Evolutionary conservation across 371 early-diverging fungal species (phyloP).

Genomic region (Mucor indicus): DNA sequence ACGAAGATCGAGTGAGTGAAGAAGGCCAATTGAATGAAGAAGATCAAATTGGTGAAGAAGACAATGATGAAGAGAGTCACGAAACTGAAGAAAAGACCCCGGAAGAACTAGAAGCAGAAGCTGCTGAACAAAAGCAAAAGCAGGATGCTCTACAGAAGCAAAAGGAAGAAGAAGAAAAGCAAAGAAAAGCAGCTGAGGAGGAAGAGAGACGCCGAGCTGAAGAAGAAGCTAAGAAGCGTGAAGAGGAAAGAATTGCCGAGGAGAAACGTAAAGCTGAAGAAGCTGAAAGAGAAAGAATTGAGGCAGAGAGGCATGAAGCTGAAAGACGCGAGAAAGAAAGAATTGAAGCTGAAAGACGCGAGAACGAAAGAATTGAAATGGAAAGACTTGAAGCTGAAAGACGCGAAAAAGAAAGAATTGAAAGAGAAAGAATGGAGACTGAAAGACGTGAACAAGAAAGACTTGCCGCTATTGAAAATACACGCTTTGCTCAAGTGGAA

Average conservation of each 20-base stretch:
- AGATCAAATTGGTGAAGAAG: constrained; percentile 6
- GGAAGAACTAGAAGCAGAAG: background rate
- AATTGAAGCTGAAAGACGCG: background rate
- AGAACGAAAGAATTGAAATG: background rate
- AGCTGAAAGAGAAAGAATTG: background rate
- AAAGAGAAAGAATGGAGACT: background rate
- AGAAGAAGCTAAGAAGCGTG: background rate
- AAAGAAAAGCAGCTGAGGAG: background rate
- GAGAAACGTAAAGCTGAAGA: constrained; percentile 1
- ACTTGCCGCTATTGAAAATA: constrained; percentile 4
- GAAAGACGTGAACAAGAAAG: background rate
- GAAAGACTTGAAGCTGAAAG: background rate
- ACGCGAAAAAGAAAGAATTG: background rate
- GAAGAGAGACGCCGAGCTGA: background rate
- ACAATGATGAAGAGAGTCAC: constrained; percentile 5
- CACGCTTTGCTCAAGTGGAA: background rate
- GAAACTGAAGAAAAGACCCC: background rate
- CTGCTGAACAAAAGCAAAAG: constrained; percentile 5
- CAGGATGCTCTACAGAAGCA: constrained; percentile 1
- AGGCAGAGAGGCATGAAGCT: background rate
- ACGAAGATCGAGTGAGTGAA: background rate
- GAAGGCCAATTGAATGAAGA: background rate
- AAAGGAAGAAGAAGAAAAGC: background rate
- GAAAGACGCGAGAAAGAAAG: background rate
- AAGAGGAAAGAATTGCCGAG: constrained; percentile 2